Evolutionary conservation across 345 rosid genomes (phyloP).

Genomic region (Theobroma cacao): DNA sequence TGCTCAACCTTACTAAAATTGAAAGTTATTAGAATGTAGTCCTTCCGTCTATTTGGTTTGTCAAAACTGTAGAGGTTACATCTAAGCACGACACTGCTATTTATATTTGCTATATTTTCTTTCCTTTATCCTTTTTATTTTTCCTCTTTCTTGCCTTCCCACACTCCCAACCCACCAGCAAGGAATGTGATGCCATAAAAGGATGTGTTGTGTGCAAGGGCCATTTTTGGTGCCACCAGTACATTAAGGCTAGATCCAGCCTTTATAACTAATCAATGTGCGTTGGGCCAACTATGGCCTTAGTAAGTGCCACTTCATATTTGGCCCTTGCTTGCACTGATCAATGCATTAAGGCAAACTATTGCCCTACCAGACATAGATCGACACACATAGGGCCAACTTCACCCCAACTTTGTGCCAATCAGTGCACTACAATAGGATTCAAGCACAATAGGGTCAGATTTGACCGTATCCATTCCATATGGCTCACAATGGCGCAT

Average conservation of each 20-base stretch:
- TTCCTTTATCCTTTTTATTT: neutral
- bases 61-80: neutral
- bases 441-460: neutral
- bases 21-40: neutral
- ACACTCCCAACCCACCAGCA: neutral
- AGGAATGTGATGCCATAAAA: no score
- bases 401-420: neutral
- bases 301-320: neutral
- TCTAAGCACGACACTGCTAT: neutral
- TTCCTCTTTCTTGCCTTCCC: neutral
- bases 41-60: neutral
- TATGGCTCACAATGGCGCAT: neutral
- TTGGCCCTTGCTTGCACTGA: neutral
- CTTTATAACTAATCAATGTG: neutral
- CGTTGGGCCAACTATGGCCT: neutral
- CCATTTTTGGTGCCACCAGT: no score
- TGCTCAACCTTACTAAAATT: neutral
- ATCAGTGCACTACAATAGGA: neutral
- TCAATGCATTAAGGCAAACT: neutral
- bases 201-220: no score
- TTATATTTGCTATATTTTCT: neutral
- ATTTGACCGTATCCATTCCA: neutral
- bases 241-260: no score
- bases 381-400: neutral
- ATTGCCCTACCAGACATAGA: neutral